Base-by-base conservation (phyloP, 768 basidiomycete species). In the Agrocybe pediades region DNA sequence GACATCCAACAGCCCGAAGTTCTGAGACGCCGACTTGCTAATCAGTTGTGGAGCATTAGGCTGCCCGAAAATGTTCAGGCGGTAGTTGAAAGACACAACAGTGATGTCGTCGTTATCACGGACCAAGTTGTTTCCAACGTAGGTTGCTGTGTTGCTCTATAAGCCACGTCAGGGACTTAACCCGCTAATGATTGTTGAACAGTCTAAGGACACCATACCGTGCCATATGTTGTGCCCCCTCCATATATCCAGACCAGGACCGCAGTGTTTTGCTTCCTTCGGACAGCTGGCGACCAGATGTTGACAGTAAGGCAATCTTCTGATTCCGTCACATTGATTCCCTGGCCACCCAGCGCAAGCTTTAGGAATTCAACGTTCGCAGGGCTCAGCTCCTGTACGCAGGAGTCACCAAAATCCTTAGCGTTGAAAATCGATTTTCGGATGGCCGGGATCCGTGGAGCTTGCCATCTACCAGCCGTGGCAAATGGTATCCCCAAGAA, bases 21-120 rank as follows among this genome's bases (percentile, higher is more conserved):
- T 76, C 33, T 36, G 33, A 11, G 64, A 55, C 6, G 58, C 53
- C n/a, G 48, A 60, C 17, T 27, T 46, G 33, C 33, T 15, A 43
- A 56, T 56, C n/a, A 73, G 64, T 48, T 75, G 73, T 23, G 74
- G 73, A 3, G 73, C 72, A 44, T 65, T 68, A 0, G 74, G 74
- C 49, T 68, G 68, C 3, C 73, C 73, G 47, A 76, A 73, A 21
- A 75, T 68, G 44, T 74, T 74, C 16, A 68, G 50, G 3, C 74
- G 65, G 51, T 76, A 74, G 52, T 75, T 75, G 59, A 73, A 68
- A 0, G 68, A 63, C 8, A 74, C 72, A 39, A 73, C 49, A 0
- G 66, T 67, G 52, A 74, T 58, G 43, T 72, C 71, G 30, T 72
- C 69, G 41, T 69, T 62, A 40, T 71, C 68, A 33, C 61, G 55